Evolutionary conservation across 1,284 basidiomycete species (phyloP).

Genomic region (Ustilago hordei): DNA sequence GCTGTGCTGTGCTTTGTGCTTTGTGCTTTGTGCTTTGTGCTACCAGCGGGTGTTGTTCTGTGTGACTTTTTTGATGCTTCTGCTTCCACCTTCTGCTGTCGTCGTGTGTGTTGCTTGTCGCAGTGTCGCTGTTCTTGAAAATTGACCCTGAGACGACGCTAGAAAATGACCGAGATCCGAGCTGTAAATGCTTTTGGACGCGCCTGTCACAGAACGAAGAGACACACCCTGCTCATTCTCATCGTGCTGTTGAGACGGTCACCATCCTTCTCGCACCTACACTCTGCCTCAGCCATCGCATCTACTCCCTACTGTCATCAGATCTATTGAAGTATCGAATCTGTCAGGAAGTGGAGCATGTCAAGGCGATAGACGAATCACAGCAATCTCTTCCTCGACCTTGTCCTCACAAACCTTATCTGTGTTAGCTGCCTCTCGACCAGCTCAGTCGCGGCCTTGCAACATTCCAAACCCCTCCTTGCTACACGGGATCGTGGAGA

Average conservation of each 20-base stretch:
- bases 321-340: neutral
- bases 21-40: neutral
- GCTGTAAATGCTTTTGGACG: neutral
- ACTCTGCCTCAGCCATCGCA: neutral
- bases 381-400: neutral
- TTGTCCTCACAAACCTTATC: neutral
- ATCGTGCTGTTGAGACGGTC: neutral
- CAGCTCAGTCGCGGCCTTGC: neutral
- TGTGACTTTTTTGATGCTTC: neutral
- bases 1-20: slow-evolving; percentile 1
- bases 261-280: neutral
- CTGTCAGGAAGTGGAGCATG: neutral
- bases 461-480: neutral
- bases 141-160: neutral
- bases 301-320: neutral
- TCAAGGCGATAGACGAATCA: neutral
- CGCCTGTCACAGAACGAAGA: slow-evolving; percentile 5
- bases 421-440: neutral
- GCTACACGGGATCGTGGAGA: no score
- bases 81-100: neutral
- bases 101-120: neutral
- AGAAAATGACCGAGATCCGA: neutral
- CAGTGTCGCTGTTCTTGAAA: neutral
- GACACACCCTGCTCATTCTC: neutral
- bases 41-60: neutral